Percentiles rank a stretch among this genome's conserved stretches.
Evolutionary conservation across 2,329 filamentous ascomycete genomes (phyloP).

Genomic region (Alternaria angustiovoidea): DNA sequence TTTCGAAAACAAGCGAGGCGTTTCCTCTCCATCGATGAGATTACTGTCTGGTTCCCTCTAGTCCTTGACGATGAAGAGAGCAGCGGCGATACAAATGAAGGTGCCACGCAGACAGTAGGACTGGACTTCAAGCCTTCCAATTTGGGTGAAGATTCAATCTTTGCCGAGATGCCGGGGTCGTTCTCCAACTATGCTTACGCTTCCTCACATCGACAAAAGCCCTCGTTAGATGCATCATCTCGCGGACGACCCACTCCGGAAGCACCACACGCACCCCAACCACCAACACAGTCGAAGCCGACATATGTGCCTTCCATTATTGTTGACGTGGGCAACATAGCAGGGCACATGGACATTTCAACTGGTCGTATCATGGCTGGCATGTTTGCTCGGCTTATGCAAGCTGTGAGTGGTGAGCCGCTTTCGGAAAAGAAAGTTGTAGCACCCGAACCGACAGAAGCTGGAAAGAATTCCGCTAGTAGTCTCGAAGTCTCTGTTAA

Average conservation of each 20-base stretch:
- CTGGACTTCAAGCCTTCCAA: slow-evolving; percentile 40
- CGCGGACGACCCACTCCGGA: slow-evolving; percentile 27
- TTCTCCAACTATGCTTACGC: slow-evolving; percentile 59
- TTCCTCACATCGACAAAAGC: slow-evolving; percentile 42
- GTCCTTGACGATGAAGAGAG: slow-evolving; percentile 28
- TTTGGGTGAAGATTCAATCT: slow-evolving; percentile 48
- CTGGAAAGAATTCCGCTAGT: not conserved
- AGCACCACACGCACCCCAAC: slow-evolving; percentile 7
- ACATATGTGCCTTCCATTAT: slow-evolving; percentile 28
- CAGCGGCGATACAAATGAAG: slow-evolving; percentile 10
- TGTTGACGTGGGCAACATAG: slow-evolving; percentile 46
- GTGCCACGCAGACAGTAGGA: slow-evolving; percentile 20
- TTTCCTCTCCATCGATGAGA: slow-evolving; percentile 48
- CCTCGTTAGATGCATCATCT: slow-evolving; percentile 32
- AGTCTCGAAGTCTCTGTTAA: slow-evolving; percentile 37
- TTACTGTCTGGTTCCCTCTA: slow-evolving; percentile 51
- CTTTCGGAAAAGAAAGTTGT: not conserved
- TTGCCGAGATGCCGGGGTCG: slow-evolving; percentile 55
- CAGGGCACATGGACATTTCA: slow-evolving; percentile 46
- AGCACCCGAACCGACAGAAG: slow-evolving; percentile 1
- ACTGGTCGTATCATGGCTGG: slow-evolving; percentile 46
- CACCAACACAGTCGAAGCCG: slow-evolving; percentile 15
- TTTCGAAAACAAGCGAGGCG: slow-evolving; percentile 38
- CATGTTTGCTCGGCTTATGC: slow-evolving; percentile 37
- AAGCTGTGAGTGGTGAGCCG: slow-evolving; percentile 27